Evolutionary conservation across 345 rosid species (phyloP), one percentile per base, ranked within the genome.

Genomic region (Citrus cavaleriei): DNA sequence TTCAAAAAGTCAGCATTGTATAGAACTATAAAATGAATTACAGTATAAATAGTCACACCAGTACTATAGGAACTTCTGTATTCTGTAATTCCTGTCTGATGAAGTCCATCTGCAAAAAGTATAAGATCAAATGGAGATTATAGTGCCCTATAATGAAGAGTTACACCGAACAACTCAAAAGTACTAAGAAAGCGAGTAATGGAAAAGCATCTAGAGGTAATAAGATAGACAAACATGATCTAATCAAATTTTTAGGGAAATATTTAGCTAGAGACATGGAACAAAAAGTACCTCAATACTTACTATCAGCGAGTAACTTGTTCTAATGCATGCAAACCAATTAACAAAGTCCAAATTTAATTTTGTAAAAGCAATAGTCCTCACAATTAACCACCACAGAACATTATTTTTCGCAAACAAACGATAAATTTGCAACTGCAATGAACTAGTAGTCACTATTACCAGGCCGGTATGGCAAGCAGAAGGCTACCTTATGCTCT

Each of bases 401-500:
- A 32, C 61, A 42, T 61, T 16, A 24, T 46, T 13, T 75, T 46
- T 30, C 18, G 2, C 30, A 32, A 28, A 49, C 32, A 65, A 14
- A 10, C 5, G 19, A 64, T 51, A 51, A 64, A 65, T 22, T 75
- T 34, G 51, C 42, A 75, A 62, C 40, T 74, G 61, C 2, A 38
- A 14, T 2, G 49, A 35, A 74, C 7, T 19, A 9, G 16, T 54
- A 1, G 42, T 34, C 22, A 8, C n/a, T 73, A 25, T 32, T 65
- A 63, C 49, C 27, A 32, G 64, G 27, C 28, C 34, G 60, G 67
- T 13, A 54, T 37, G 73, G 42, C 28, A 57, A 70, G 67, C 27
- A 66, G 72, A 78, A 59, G 6, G 34, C 74, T 84, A 91, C 98
- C 98, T 93, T 95, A 74, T 95, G 98, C 74, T 90, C 91, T 6